A percentile compares a stretch with the other conserved stretches of the same genome.
Evolutionary conservation across 2,329 filamentous ascomycete genomes (phyloP).

Genomic region (Paramyrothecium roridum): DNA sequence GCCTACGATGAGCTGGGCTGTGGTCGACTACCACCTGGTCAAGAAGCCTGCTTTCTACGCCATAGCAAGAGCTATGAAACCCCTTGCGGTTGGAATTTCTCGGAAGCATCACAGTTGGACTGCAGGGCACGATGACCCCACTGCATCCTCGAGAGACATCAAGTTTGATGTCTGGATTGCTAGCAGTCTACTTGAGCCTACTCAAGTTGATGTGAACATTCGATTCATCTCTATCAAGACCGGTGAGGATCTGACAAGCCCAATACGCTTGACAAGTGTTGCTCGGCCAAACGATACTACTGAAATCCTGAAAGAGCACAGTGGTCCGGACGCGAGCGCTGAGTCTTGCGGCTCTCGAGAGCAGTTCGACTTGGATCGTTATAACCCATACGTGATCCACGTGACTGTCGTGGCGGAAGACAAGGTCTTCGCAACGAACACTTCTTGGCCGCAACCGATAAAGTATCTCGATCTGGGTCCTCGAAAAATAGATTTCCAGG

Average conservation of each 20-base stretch:
- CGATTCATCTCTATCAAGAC: constrained; percentile 32
- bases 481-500: constrained; percentile 26
- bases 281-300: background rate
- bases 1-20: constrained; percentile 59
- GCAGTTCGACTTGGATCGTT: background rate
- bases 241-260: constrained; percentile 23
- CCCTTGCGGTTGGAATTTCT: background rate
- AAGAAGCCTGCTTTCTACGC: constrained; percentile 54
- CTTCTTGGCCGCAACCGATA: constrained; percentile 55
- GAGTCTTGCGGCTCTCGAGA: background rate
- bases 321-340: background rate
- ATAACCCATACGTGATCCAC: background rate
- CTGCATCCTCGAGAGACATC: background rate
- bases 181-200: constrained; percentile 17
- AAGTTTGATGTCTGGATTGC: constrained; percentile 34
- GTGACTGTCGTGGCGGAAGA: constrained; percentile 11
- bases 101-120: background rate
- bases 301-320: background rate
- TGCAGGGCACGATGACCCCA: constrained; percentile 1
- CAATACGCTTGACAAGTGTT: constrained; percentile 16
- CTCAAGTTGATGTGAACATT: constrained; percentile 20
- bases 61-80: constrained; percentile 42
- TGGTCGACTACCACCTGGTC: constrained; percentile 57
- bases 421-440: constrained; percentile 37
- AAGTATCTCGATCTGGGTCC: constrained; percentile 50